phyloP scores from a whole-genome alignment of 202 grass and related monocot genomes.

The Zoysia matrella region DNA sequence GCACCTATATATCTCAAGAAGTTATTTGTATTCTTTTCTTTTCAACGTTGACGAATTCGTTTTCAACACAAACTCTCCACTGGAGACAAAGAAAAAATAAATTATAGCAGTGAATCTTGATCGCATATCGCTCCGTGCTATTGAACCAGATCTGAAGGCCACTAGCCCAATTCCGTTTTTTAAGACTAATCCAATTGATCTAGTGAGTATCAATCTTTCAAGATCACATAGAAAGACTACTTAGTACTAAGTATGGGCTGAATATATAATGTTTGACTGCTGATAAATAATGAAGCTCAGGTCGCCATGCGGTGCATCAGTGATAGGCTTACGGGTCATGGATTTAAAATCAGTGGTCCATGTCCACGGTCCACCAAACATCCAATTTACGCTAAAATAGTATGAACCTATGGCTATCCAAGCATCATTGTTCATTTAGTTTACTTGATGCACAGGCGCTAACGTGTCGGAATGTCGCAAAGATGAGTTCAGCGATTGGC shows the following conservation, averaged over 20 bases:
- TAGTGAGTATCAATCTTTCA: not conserved
- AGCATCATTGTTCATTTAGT: conserved; percentile 33
- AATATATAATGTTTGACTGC: conserved; percentile 2
- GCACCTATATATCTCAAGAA: not conserved
- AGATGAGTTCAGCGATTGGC: conserved; percentile 71
- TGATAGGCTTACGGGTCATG: conserved; percentile 23
- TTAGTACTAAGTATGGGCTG: not conserved
- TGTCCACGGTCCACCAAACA: conserved; percentile 14
- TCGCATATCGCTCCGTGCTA: not conserved
- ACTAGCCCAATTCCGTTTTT: not conserved
- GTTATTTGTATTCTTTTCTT: not conserved
- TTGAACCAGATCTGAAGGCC: conserved; percentile 27
- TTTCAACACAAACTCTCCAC: not conserved
- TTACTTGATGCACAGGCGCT: conserved; percentile 46
- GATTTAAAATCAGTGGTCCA: conserved; percentile 58
- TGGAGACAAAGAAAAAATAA: conserved; percentile 13
- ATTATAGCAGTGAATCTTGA: conserved; percentile 8
- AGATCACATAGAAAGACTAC: conserved; percentile 19
- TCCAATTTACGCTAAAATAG: conserved; percentile 6
- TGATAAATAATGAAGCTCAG: conserved; percentile 4
- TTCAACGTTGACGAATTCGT: not conserved
- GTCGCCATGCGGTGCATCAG: conserved; percentile 34
- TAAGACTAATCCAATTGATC: not conserved
- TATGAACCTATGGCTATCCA: conserved; percentile 42
- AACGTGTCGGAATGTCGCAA: conserved; percentile 49